phyloP scores from a whole-genome alignment of 2,329 filamentous ascomycete genomes.

The Exophiala spinifera region DNA sequence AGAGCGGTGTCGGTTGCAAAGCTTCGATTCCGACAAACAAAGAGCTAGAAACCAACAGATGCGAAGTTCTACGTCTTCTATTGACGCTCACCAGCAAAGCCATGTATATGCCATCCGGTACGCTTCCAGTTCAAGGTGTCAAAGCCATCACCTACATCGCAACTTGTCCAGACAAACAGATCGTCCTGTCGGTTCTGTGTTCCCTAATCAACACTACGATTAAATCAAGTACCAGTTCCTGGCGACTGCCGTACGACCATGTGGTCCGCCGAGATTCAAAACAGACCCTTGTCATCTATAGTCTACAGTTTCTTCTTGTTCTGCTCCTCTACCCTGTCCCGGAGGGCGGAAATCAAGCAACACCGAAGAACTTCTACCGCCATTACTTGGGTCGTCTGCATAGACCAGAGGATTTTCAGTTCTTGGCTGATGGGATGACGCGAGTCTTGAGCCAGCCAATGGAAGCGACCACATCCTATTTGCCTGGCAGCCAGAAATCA shows the following conservation, averaged over 20 bases:
- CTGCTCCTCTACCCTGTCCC: slow-evolving; percentile 84
- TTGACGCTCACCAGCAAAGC: slow-evolving; percentile 84
- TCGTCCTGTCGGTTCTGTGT: slow-evolving; percentile 84
- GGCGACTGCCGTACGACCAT: slow-evolving; percentile 91
- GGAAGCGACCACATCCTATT: slow-evolving; percentile 81
- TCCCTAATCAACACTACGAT: slow-evolving; percentile 91
- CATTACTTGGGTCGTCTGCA: slow-evolving; percentile 89
- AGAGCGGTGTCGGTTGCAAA: slow-evolving; percentile 95
- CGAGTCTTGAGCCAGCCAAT: slow-evolving; percentile 76
- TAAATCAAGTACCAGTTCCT: slow-evolving; percentile 92
- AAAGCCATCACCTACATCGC: slow-evolving; percentile 85
- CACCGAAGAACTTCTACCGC: slow-evolving; percentile 86
- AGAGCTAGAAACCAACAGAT: slow-evolving; percentile 88
- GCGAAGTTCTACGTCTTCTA: slow-evolving; percentile 81
- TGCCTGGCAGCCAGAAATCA: slow-evolving; percentile 76
- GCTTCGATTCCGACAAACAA: slow-evolving; percentile 82
- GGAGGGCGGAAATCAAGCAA: slow-evolving; percentile 62
- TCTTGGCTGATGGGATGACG: slow-evolving; percentile 91
- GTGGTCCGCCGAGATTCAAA: slow-evolving; percentile 88
- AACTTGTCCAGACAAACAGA: slow-evolving; percentile 83
- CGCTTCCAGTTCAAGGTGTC: slow-evolving; percentile 78
- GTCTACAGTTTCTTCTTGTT: slow-evolving; percentile 83
- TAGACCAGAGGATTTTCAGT: slow-evolving; percentile 94
- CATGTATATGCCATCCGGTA: slow-evolving; percentile 82
- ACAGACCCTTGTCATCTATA: slow-evolving; percentile 86